Conservation (phyloP, 2,329 filamentous ascomycete genomes). For the Penicillium freii region DNA sequence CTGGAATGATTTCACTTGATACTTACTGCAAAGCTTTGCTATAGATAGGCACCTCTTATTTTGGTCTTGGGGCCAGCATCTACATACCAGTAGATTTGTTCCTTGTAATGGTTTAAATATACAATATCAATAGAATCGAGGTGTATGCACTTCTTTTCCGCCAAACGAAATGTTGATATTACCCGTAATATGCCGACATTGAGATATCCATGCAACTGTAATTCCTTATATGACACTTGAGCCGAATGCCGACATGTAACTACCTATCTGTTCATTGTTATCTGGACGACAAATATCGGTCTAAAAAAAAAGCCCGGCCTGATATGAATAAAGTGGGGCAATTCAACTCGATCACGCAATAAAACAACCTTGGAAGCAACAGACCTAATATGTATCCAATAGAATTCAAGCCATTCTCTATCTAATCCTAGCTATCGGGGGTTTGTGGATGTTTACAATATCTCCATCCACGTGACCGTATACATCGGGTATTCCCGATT, state of each 20-base stretch:
- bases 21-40: neutral
- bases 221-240: neutral
- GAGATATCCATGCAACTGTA: neutral
- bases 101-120: neutral
- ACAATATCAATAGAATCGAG: neutral
- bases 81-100: neutral
- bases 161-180: neutral
- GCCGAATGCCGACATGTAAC: neutral
- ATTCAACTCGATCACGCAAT: neutral
- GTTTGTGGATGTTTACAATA: neutral
- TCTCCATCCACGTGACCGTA: neutral
- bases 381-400: neutral
- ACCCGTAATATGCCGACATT: no score
- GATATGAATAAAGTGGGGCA: neutral
- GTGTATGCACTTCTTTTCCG: neutral
- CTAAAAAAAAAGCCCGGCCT: neutral
- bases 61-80: no score
- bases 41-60: neutral
- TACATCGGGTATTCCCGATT: neutral
- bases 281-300: neutral
- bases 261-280: neutral
- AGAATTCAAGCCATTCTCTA: neutral
- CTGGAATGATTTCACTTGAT: neutral
- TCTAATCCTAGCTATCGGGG: no score
- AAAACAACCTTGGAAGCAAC: neutral